phyloP scores from a whole-genome alignment of 345 rosid species.

The Bruguiera sexangula region DNA sequence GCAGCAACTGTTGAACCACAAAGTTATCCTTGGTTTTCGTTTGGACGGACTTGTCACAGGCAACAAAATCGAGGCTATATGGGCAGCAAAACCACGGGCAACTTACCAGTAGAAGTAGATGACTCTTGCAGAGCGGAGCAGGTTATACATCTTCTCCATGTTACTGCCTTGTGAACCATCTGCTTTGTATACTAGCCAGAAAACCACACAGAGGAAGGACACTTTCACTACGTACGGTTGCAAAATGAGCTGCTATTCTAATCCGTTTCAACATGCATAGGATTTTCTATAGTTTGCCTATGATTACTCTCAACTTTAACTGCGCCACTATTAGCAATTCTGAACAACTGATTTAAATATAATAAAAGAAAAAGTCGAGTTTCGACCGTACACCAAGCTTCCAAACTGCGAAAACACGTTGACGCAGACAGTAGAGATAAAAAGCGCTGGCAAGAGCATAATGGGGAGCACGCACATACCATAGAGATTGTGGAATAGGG shows the following conservation, averaged over 20 bases:
- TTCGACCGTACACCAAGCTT: too few relatives aligned
- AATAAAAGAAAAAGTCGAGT: too few relatives aligned
- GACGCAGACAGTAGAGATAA: not conserved
- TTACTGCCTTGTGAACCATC: constrained; percentile 32
- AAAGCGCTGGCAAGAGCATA: not conserved
- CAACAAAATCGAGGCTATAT: not conserved
- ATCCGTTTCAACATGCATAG: not conserved
- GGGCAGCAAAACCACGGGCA: not conserved
- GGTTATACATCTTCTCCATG: constrained; percentile 30
- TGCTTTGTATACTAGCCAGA: constrained; percentile 25
- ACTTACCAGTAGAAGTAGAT: constrained; percentile 60
- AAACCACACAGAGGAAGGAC: not conserved
- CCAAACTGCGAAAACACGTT: not conserved
- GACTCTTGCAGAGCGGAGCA: constrained; percentile 80
- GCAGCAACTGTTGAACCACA: constrained; percentile 34
- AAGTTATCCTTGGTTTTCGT: not conserved
- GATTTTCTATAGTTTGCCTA: too few relatives aligned
- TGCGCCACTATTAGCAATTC: too few relatives aligned
- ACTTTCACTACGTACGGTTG: not conserved
- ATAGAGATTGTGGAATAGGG: constrained; percentile 27
- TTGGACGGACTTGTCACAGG: not conserved
- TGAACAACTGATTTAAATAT: too few relatives aligned
- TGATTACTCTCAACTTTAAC: too few relatives aligned
- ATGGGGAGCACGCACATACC: constrained; percentile 33
- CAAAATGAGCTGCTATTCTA: not conserved